phyloP scores from a whole-genome alignment of 176 grass and related monocot species.

The Eragrostis nindensis region DNA sequence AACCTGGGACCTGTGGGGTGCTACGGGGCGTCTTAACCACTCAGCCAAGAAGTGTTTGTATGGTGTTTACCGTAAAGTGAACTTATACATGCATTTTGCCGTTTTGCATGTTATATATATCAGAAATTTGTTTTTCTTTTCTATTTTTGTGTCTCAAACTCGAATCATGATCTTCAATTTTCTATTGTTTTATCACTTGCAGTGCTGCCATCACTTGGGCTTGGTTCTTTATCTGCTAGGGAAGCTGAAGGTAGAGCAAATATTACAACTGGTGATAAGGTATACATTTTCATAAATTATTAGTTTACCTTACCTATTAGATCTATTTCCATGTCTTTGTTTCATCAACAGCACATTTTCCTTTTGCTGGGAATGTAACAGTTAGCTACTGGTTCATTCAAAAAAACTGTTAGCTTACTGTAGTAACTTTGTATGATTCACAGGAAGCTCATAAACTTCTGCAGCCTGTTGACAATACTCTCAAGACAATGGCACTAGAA shows the following conservation, averaged over 20 bases:
- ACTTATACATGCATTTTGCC: not conserved
- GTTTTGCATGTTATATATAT: conserved; percentile 2
- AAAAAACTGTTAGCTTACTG: too few relatives aligned
- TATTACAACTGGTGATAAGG: conserved; percentile 76
- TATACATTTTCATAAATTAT: conserved; percentile 30
- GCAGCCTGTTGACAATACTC: conserved; percentile 73
- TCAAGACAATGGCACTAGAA: conserved; percentile 88
- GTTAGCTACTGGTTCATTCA: too few relatives aligned
- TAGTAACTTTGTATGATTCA: conserved; percentile 27
- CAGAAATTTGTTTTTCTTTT: not conserved
- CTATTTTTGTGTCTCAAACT: not conserved
- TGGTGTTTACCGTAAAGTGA: not conserved
- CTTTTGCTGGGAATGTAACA: not conserved
- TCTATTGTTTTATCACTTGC: conserved; percentile 43
- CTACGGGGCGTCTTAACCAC: too few relatives aligned
- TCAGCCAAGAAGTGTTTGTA: not conserved
- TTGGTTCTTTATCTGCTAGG: conserved; percentile 86
- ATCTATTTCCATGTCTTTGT: conserved; percentile 12
- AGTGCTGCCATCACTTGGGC: conserved; percentile 82
- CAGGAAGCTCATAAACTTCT: conserved; percentile 89
- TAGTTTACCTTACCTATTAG: not conserved
- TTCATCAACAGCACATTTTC: conserved; percentile 11
- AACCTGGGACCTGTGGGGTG: too few relatives aligned
- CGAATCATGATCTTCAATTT: conserved; percentile 9
- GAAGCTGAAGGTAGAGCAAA: conserved; percentile 88